Conservation (phyloP, 768 basidiomycete genomes). For the Lactarius sp. region DNA sequence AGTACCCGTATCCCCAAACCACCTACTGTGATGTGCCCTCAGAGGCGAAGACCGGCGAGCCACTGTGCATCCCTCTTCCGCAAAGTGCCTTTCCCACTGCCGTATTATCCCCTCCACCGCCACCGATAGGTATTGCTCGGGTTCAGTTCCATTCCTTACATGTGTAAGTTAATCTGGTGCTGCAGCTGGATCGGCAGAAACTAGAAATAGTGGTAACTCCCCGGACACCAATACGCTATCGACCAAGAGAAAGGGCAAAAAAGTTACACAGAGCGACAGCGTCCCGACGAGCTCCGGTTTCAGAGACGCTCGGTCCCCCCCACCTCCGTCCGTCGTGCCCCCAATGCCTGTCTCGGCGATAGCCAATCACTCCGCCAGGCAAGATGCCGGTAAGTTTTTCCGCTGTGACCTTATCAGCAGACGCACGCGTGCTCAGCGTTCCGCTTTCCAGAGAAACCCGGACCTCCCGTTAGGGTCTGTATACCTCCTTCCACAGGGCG, state of each 20-base stretch:
- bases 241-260: not conserved
- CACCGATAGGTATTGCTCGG: constrained; percentile 34
- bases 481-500: not conserved
- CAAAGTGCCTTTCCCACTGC: constrained; percentile 28
- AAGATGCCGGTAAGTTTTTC: not conserved
- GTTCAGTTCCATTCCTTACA: not conserved
- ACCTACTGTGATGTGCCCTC: constrained; percentile 37
- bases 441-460: not conserved
- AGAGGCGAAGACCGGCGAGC: constrained; percentile 37
- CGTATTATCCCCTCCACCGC: constrained; percentile 27
- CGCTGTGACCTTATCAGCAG: not conserved
- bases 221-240: not conserved
- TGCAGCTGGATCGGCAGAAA: constrained; percentile 23
- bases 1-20: constrained; percentile 38
- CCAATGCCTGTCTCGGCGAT: not conserved
- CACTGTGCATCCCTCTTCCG: constrained; percentile 42
- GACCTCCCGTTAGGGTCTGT: not conserved
- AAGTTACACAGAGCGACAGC: not conserved
- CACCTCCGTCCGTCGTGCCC: not conserved
- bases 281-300: not conserved
- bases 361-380: not conserved
- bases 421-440: too few relatives aligned
- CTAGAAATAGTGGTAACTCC: not conserved
- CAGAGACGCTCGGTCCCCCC: not conserved
- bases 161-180: not conserved